phyloP scores from a whole-genome alignment of 2,329 filamentous ascomycete species.

The Hypoxylon sp. region DNA sequence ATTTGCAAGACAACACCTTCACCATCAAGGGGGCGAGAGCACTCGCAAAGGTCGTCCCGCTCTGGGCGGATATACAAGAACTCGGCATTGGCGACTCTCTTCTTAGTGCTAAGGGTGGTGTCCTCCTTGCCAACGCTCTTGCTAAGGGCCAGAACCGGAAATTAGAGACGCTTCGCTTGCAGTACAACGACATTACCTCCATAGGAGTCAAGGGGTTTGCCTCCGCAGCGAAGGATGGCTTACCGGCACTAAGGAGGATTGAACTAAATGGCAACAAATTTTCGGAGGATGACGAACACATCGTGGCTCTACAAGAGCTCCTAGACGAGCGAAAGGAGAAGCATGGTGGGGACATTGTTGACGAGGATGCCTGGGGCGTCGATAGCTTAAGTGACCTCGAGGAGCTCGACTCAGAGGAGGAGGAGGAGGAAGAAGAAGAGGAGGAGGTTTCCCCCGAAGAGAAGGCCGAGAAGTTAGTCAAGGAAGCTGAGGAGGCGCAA shows the following conservation, averaged over 20 bases:
- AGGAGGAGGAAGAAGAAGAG: conserved; percentile 77
- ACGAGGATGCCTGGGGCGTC: conserved; percentile 86
- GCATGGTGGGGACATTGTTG: conserved; percentile 73
- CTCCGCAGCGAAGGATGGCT: conserved; percentile 73
- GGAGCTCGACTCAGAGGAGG: conserved; percentile 78
- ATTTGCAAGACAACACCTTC: conserved; percentile 98
- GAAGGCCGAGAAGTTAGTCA: conserved; percentile 76
- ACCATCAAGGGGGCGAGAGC: conserved; percentile 84
- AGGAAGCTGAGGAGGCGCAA: conserved; percentile 80
- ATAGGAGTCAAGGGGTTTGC: conserved; percentile 80
- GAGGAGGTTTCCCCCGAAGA: conserved; percentile 72
- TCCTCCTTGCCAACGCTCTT: conserved; percentile 81
- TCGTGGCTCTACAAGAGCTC: conserved; percentile 77
- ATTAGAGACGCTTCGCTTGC: conserved; percentile 84
- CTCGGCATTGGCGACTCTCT: conserved; percentile 92
- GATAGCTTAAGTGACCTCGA: conserved; percentile 91
- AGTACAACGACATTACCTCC: conserved; percentile 94
- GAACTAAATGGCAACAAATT: conserved; percentile 99
- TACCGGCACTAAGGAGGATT: conserved; percentile 85
- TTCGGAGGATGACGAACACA: conserved; percentile 82
- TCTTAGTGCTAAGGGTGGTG: conserved; percentile 81
- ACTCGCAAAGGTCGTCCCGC: conserved; percentile 79
- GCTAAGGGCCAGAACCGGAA: conserved; percentile 81
- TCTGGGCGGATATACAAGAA: conserved; percentile 83
- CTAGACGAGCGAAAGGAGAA: conserved; percentile 85